Conservation (phyloP, 345 rosid species). For the Syzygium aromaticum region DNA sequence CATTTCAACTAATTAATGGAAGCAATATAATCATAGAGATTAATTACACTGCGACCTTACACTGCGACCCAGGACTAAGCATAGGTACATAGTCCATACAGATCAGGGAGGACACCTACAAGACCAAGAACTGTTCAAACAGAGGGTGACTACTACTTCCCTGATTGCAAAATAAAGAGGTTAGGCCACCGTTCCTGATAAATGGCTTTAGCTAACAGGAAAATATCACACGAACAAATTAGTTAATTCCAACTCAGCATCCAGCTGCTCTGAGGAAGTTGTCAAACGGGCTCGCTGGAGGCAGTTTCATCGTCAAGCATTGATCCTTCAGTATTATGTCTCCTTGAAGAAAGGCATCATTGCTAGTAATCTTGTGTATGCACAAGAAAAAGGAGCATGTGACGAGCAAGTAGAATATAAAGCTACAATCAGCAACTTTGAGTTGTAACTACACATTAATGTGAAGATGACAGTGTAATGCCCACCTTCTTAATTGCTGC, state of each 20-base stretch:
- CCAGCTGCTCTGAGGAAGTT: constrained; percentile 93
- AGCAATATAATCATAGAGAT: neutral
- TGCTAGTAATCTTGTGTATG: neutral
- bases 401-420: neutral
- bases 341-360: neutral
- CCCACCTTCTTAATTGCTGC: constrained; percentile 40
- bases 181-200: neutral
- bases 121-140: neutral
- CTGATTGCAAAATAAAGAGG: neutral
- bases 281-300: constrained; percentile 90
- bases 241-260: constrained; percentile 8
- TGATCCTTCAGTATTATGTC: constrained; percentile 20
- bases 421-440: neutral
- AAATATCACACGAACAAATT: neutral
- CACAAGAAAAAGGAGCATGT: neutral
- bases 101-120: neutral
- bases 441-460: neutral
- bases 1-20: neutral
- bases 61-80: neutral
- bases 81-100: neutral
- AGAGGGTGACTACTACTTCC: neutral
- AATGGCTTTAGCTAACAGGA: constrained; percentile 6
- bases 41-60: neutral
- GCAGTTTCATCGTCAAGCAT: constrained; percentile 59
- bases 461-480: neutral